phyloP scores from a whole-genome alignment of 2,329 filamentous ascomycete species.

The Cladorrhinum sp. region DNA sequence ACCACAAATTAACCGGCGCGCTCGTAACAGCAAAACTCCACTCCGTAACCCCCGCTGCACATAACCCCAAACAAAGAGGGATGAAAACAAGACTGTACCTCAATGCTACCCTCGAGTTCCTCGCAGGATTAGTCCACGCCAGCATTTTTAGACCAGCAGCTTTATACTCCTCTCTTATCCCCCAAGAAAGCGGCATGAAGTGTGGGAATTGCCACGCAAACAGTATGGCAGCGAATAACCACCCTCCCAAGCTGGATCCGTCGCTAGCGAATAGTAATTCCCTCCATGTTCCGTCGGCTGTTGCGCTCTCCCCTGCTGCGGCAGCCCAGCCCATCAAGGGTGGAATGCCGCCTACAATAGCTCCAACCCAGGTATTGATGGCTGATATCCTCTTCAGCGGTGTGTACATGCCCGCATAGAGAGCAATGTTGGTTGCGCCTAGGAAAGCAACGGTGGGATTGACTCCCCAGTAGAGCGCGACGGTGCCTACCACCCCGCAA shows the following conservation, averaged over 20 bases:
- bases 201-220: constrained; percentile 98
- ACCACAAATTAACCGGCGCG: constrained; percentile 79
- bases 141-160: constrained; percentile 69
- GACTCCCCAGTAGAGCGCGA: constrained; percentile 79
- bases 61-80: constrained; percentile 78
- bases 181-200: constrained; percentile 91
- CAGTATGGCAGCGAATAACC: constrained; percentile 79
- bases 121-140: constrained; percentile 79
- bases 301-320: constrained; percentile 83
- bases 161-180: constrained; percentile 86
- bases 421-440: constrained; percentile 76
- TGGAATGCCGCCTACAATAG: constrained; percentile 87
- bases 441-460: constrained; percentile 90
- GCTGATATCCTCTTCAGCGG: constrained; percentile 84
- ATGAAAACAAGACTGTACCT: constrained; percentile 84
- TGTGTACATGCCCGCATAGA: constrained; percentile 92
- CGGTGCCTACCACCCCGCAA: constrained; percentile 66
- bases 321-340: constrained; percentile 98
- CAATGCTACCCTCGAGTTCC: constrained; percentile 82
- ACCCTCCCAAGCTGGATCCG: constrained; percentile 70
- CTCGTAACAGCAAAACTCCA: constrained; percentile 81
- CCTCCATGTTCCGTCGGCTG: constrained; percentile 69
- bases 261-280: constrained; percentile 69
- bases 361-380: constrained; percentile 93
- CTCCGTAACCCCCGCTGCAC: constrained; percentile 77